These are phyloP conservation scores for Ceratorhiza oryzae-sativae DNA, from an alignment of 1,284 basidiomycete genomes.

Conservation along the genomic window DNA sequence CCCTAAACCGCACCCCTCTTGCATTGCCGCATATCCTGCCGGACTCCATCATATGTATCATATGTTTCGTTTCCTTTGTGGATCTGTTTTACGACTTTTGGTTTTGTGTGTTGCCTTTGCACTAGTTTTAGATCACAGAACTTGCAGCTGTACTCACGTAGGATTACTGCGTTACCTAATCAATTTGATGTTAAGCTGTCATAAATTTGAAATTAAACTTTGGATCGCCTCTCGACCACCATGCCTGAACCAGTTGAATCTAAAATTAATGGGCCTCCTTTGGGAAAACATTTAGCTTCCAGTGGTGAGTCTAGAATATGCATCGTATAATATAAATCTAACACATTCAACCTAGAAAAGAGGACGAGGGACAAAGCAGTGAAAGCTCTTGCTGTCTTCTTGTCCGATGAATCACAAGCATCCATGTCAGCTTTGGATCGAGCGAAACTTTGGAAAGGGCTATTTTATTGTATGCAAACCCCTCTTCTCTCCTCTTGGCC, in stretches of 20 bases:
- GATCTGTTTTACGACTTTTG: not conserved
- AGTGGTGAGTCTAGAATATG: constrained; percentile 65
- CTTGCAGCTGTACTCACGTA: not conserved
- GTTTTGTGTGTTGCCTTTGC: not conserved
- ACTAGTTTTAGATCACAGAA: not conserved
- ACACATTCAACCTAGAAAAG: constrained; percentile 66
- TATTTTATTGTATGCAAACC: constrained; percentile 87
- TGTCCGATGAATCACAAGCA: constrained; percentile 68
- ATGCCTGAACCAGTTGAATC: constrained; percentile 20
- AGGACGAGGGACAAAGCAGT: constrained; percentile 89
- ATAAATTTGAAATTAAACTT: constrained; percentile 37
- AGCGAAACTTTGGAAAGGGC: constrained; percentile 95
- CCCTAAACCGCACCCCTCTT: not conserved
- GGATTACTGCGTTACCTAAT: not conserved
- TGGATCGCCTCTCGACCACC: not conserved
- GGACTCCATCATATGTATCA: not conserved
- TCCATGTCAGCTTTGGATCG: constrained; percentile 76
- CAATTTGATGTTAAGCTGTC: not conserved
- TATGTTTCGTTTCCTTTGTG: not conserved
- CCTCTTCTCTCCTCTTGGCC: not conserved
- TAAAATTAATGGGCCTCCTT: constrained; percentile 53
- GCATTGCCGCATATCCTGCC: no score
- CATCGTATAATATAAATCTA: not conserved
- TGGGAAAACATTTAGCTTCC: constrained; percentile 90
- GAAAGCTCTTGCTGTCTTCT: constrained; percentile 75